Percentiles rank a stretch among this genome's conserved stretches.
These are phyloP conservation scores for Ophiostoma quercus DNA, from an alignment of 2,329 filamentous ascomycete genomes.

Conservation along the genomic window DNA sequence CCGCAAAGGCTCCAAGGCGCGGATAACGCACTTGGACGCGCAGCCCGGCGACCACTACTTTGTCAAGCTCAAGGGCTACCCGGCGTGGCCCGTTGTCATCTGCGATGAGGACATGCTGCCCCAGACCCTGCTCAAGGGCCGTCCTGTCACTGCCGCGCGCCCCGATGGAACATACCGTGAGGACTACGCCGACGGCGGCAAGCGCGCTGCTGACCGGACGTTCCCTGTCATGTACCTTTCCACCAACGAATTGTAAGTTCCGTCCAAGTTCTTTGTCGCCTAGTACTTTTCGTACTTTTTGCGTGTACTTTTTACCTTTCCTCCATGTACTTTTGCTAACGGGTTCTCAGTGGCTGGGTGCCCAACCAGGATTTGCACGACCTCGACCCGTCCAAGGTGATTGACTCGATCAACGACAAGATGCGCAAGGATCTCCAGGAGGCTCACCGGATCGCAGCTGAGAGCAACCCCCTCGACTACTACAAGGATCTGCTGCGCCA, in stretches of 20 bases:
- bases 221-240: constrained; percentile 93
- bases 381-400: constrained; percentile 67
- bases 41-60: constrained; percentile 89
- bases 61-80: constrained; percentile 89
- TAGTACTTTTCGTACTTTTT: constrained; percentile 7
- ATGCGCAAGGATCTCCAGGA: constrained; percentile 71
- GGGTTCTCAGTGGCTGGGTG: constrained; percentile 71
- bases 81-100: constrained; percentile 89
- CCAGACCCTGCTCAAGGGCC: constrained; percentile 64
- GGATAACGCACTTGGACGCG: constrained; percentile 68
- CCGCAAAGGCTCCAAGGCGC: constrained; percentile 75
- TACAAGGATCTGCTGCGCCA: constrained; percentile 77
- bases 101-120: constrained; percentile 95
- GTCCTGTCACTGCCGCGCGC: constrained; percentile 78
- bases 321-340: not conserved
- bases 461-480: constrained; percentile 69
- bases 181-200: constrained; percentile 81
- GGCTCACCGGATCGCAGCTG: constrained; percentile 74
- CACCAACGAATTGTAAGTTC: constrained; percentile 93
- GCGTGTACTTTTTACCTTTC: not conserved
- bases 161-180: constrained; percentile 82
- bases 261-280: not conserved
- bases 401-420: constrained; percentile 65
- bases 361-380: constrained; percentile 76
- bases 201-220: constrained; percentile 75